Base-by-base conservation (phyloP, 1,284 basidiomycete species). In the Ustilago nuda region DNA sequence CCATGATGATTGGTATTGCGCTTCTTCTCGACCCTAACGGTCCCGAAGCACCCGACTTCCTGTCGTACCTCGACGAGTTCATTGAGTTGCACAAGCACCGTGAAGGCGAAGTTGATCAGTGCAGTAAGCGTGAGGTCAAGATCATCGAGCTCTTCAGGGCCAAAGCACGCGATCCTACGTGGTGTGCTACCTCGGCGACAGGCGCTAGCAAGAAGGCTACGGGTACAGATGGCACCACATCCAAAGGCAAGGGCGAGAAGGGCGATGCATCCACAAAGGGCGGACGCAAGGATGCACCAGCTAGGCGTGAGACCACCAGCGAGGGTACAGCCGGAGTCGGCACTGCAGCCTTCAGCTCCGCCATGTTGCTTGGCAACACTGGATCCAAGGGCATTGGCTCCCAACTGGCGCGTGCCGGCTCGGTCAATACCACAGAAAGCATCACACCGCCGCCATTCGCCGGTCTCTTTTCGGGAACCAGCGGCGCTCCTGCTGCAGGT, bases 81-180 rank as follows among this genome's bases (percentile, higher is more conserved):
- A 80, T 84, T 51, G 80, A 81, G 61, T 66, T 70, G 56, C 75
- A 83, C 65, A 67, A 67, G 36, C 52, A 71, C 30, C 68, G 73
- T 15, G 73, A 73, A 50, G 79, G 74, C 33, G 80, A 82, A 37
- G 76, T 72, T 17, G 80, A 82, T 45, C 79, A 81, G 59, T 82
- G 81, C 63, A 79, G 74, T 46, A 82, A 80, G 66, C 73, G 82
- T 17, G 83, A 84, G 61, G 78, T 84, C 63, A 77, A 78, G 53
- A 84, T 84, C 61, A 82, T 84, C 45, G 69, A 81, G 65, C 78
- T 83, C 33, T 84, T 84, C 67, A 66, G 78, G 41, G 69, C 78
- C 17, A 84, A 82, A 51, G 80, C 80, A 32, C 64, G 69, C 33
- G 81, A 83, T 33, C 82, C 80, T 2, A 77, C 69, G 15, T 83